These are phyloP conservation scores for Stagonosporopsis chrysanthemi DNA, from an alignment of 2,329 filamentous ascomycete genomes.

Conservation along the genomic window DNA sequence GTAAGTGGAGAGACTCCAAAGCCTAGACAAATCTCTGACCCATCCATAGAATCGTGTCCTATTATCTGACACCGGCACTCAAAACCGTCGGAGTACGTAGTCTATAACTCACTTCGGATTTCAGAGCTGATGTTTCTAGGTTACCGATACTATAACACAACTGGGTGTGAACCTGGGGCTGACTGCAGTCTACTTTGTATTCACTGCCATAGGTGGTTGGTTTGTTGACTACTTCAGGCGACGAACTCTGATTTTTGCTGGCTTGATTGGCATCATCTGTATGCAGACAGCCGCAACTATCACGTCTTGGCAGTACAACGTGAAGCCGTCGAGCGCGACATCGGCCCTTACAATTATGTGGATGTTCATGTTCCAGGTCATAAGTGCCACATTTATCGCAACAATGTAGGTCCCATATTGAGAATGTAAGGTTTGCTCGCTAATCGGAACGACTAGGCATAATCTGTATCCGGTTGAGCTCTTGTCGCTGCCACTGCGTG, in stretches of 20 bases:
- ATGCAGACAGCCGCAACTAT: constrained; percentile 57
- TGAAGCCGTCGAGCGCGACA: constrained; percentile 39
- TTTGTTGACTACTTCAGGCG: constrained; percentile 55
- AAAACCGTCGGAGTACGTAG: constrained; percentile 49
- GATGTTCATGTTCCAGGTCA: constrained; percentile 60
- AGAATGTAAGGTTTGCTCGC: not conserved
- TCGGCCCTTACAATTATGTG: constrained; percentile 56
- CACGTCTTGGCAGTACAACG: constrained; percentile 56
- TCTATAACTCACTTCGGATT: no score
- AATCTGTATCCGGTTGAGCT: constrained; percentile 58
- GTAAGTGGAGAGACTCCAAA: not conserved
- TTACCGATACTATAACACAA: constrained; percentile 48
- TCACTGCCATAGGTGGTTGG: constrained; percentile 52
- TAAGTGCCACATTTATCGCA: constrained; percentile 55
- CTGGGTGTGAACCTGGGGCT: constrained; percentile 56
- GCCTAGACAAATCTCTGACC: not conserved
- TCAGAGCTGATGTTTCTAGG: constrained; percentile 13
- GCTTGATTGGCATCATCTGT: constrained; percentile 54
- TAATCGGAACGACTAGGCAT: constrained; percentile 32
- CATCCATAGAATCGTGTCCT: constrained; percentile 23
- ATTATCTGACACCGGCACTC: constrained; percentile 52
- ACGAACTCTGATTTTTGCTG: constrained; percentile 56
- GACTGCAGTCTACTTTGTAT: constrained; percentile 57
- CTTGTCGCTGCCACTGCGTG: constrained; percentile 54
- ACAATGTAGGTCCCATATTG: constrained; percentile 45